A percentile compares a stretch with the other conserved stretches of the same genome.
Conservation (phyloP, 805 yeast genomes). For the Saccharomycopsis fermentans region DNA sequence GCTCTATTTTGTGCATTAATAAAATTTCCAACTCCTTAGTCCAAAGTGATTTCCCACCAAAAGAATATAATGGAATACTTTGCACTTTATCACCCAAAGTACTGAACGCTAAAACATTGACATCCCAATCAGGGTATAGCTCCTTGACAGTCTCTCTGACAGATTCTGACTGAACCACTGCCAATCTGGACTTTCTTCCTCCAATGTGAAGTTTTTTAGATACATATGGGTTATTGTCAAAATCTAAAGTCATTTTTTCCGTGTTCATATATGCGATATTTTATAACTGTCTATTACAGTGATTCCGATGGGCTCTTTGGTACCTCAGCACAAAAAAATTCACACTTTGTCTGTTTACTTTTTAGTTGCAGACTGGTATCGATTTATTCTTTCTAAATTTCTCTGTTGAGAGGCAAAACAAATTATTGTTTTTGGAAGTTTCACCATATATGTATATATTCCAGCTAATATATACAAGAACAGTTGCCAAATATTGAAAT, state of each 20-base stretch:
- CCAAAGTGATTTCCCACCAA: slow-evolving; percentile 96
- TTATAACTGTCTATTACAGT: background rate
- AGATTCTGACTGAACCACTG: slow-evolving; percentile 75
- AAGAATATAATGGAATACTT: slow-evolving; percentile 77
- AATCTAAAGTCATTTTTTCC: slow-evolving; percentile 8
- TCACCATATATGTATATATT: too few species aligned
- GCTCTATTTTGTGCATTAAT: slow-evolving; percentile 51
- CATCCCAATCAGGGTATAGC: slow-evolving; percentile 53
- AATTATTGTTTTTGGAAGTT: too few species aligned
- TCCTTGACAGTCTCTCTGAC: slow-evolving; percentile 52
- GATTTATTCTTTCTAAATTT: too few species aligned
- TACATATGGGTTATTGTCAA: slow-evolving; percentile 14
- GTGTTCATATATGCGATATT: background rate
- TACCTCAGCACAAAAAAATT: background rate
- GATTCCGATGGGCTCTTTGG: background rate
- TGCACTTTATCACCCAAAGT: slow-evolving; percentile 89
- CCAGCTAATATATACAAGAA: too few species aligned
- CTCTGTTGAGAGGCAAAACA: too few species aligned
- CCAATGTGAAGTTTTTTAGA: slow-evolving; percentile 42
- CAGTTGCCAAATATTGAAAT: too few species aligned
- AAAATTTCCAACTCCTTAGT: slow-evolving; percentile 86
- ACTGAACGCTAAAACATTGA: slow-evolving; percentile 68
- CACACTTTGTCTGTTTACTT: too few species aligned
- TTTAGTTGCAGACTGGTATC: too few species aligned
- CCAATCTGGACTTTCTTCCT: slow-evolving; percentile 80